Percentiles rank a stretch among this genome's conserved stretches.
These are phyloP conservation scores for Diutina mesorugosa DNA, from an alignment of 1,139 yeast species.

Conservation along the genomic window DNA sequence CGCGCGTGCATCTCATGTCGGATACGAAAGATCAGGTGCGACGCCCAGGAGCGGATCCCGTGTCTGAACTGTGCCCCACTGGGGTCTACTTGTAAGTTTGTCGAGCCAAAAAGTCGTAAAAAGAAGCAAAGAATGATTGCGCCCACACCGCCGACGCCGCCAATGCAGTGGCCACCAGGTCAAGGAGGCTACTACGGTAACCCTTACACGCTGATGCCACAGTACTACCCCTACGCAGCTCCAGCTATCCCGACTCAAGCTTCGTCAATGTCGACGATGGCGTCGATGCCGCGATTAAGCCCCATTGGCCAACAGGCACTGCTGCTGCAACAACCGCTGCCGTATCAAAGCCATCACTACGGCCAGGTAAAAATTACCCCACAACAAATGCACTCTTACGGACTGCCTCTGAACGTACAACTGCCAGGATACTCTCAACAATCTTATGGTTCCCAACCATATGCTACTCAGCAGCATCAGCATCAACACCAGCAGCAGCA, in stretches of 20 bases:
- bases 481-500: background rate
- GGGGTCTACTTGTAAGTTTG: constrained; percentile 1
- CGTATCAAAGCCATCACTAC: background rate
- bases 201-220: background rate
- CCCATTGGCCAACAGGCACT: background rate
- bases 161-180: constrained; percentile 1
- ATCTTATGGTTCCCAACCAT: background rate
- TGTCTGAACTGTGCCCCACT: constrained; percentile 1
- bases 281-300: background rate
- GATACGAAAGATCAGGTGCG: constrained; percentile 1
- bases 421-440: background rate
- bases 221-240: background rate
- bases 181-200: background rate
- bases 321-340: background rate
- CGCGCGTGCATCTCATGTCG: constrained; percentile 1
- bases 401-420: background rate
- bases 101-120: background rate
- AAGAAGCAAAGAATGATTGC: constrained; percentile 1
- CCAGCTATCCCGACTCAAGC: background rate
- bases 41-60: constrained; percentile 2
- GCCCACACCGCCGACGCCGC: background rate
- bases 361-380: background rate
- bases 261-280: background rate
- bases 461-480: background rate
- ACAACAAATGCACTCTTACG: background rate